A percentile compares a stretch with the other conserved stretches of the same genome.
phyloP scores from a whole-genome alignment of 169 alveolate species.

The Plasmodium fragile region DNA sequence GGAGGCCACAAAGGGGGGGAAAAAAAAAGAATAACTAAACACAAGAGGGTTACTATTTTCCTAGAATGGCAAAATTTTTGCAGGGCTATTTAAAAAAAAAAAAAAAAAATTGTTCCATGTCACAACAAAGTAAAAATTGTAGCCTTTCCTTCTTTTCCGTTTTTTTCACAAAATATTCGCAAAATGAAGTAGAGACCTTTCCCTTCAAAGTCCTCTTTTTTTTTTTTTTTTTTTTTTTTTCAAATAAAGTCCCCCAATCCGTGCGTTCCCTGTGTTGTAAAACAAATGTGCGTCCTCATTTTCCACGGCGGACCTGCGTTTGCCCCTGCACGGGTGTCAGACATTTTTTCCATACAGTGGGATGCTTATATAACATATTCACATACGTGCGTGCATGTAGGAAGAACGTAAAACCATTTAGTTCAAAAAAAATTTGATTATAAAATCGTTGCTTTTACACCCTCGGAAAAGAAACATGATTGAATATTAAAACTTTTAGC shows the following conservation, averaged over 20 bases:
- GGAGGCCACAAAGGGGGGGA: neutral
- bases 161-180: neutral
- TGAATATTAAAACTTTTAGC: neutral
- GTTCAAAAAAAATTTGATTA: neutral
- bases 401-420: neutral
- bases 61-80: neutral
- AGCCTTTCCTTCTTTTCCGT: neutral
- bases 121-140: neutral
- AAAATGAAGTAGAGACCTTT: neutral
- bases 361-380: neutral
- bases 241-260: neutral
- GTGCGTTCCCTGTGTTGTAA: neutral
- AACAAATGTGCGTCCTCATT: neutral
- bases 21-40: neutral
- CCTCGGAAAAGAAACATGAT: neutral
- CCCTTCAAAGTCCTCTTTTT: neutral
- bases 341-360: neutral
- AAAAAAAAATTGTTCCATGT: neutral
- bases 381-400: neutral
- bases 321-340: neutral
- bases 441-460: neutral
- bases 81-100: neutral
- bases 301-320: neutral
- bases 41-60: neutral
- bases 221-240: constrained; percentile 6